Conservation (phyloP, 805 yeast species). For the Metschnikowia drakensbergensis region DNA sequence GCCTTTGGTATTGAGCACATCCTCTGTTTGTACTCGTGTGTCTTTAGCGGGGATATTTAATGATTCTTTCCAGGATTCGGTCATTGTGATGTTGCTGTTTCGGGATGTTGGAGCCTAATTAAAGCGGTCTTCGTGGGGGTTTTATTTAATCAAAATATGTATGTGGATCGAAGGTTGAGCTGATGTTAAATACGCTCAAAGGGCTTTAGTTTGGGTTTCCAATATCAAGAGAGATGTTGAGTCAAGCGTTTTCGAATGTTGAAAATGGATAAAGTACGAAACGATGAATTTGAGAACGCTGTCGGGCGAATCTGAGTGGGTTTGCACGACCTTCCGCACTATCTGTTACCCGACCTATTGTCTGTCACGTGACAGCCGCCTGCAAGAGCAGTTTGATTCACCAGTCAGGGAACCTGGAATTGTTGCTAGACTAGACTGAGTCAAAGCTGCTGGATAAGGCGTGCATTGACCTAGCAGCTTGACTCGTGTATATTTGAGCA, state of each 20-base stretch:
- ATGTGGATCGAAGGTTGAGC: background rate
- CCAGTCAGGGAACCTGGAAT: background rate
- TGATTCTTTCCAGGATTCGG: slow-evolving; percentile 59
- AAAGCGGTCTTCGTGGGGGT: background rate
- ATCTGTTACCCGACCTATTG: slow-evolving; percentile 4
- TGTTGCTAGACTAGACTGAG: background rate
- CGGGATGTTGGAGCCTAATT: background rate
- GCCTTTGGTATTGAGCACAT: slow-evolving; percentile 88
- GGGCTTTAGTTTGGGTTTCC: background rate
- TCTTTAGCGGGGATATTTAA: slow-evolving; percentile 80
- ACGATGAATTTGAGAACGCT: slow-evolving; percentile 3
- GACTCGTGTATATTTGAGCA: too few species aligned
- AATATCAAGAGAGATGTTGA: background rate
- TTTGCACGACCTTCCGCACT: slow-evolving; percentile 1
- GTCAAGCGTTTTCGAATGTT: background rate
- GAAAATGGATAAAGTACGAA: background rate
- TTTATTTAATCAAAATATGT: background rate
- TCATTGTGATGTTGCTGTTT: slow-evolving; percentile 10
- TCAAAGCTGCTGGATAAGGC: too few species aligned
- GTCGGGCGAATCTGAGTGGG: background rate
- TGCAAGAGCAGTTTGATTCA: background rate
- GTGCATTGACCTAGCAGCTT: too few species aligned
- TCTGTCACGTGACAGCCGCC: background rate
- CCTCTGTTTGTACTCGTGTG: slow-evolving; percentile 95
- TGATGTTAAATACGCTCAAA: background rate